These are phyloP conservation scores for Solanum bulbocastanum DNA, from an alignment of 257 asterid species.

Conservation along the genomic window DNA sequence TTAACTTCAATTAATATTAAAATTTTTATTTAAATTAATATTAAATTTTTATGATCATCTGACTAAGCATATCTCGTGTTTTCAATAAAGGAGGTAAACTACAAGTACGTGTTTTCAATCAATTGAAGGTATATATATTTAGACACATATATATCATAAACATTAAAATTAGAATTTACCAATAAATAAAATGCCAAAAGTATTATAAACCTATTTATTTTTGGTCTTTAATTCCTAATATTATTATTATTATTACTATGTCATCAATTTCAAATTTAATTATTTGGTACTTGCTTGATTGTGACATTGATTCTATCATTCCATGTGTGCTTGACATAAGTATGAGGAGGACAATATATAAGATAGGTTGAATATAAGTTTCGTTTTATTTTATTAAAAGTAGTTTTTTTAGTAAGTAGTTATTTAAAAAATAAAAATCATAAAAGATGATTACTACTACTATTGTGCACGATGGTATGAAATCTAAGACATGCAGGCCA, in stretches of 20 bases:
- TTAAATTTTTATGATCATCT: not conserved
- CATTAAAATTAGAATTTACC: too few relatives aligned
- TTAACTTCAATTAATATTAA: not conserved
- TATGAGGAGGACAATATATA: not conserved
- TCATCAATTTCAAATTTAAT: not conserved
- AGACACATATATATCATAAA: not conserved
- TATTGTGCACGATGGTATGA: not conserved
- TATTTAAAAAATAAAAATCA: not conserved
- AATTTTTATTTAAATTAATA: not conserved
- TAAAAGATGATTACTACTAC: not conserved
- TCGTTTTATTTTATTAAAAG: not conserved
- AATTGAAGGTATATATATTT: not conserved
- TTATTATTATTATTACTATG: not conserved
- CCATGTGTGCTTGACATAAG: not conserved
- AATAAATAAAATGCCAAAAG: not conserved
- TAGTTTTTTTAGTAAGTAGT: not conserved
- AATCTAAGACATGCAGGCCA: not conserved
- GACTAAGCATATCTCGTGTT: not conserved
- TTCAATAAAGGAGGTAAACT: too few relatives aligned
- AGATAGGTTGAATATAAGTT: not conserved
- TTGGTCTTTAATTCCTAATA: not conserved
- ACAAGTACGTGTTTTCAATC: not conserved
- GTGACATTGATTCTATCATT: conserved; percentile 9
- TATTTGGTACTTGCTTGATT: not conserved
- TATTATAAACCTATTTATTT: not conserved